Percentiles rank a stretch among this genome's conserved stretches.
Evolutionary conservation across 2,329 filamentous ascomycete species (phyloP).

Genomic region (Stromatinia cepivora): DNA sequence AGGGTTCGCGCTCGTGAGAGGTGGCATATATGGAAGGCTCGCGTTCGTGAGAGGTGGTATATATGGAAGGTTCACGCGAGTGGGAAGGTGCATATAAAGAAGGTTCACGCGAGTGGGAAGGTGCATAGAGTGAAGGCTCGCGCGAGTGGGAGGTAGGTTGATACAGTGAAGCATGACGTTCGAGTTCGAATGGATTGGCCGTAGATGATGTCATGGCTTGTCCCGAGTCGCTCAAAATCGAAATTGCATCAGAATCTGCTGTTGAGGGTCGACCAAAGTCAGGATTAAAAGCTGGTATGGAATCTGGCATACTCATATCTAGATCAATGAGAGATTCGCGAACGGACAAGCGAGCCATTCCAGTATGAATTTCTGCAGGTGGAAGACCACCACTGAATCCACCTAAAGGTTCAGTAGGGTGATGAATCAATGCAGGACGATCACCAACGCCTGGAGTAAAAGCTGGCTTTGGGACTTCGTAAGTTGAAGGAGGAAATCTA

Average conservation of each 20-base stretch:
- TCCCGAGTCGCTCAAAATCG: constrained; percentile 55
- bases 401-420: constrained; percentile 52
- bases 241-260: constrained; percentile 42
- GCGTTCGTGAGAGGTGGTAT: constrained; percentile 54
- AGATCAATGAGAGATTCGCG: constrained; percentile 50
- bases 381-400: constrained; percentile 32
- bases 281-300: constrained; percentile 31
- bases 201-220: constrained; percentile 55
- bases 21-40: constrained; percentile 55
- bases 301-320: constrained; percentile 54
- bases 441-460: constrained; percentile 39
- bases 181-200: constrained; percentile 61
- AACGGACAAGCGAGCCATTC: constrained; percentile 35
- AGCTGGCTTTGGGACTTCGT: constrained; percentile 36
- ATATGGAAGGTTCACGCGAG: constrained; percentile 53
- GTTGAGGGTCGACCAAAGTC: constrained; percentile 37
- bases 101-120: constrained; percentile 56
- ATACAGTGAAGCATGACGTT: constrained; percentile 61
- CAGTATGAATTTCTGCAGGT: constrained; percentile 14
- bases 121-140: constrained; percentile 57
- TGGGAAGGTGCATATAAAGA: constrained; percentile 53
- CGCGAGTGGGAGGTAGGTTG: constrained; percentile 42
- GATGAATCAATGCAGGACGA: constrained; percentile 51
- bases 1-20: constrained; percentile 32
- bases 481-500: constrained; percentile 49